These are phyloP conservation scores for Abortiporus biennis DNA, from an alignment of 1,284 basidiomycete genomes.

Conservation along the genomic window DNA sequence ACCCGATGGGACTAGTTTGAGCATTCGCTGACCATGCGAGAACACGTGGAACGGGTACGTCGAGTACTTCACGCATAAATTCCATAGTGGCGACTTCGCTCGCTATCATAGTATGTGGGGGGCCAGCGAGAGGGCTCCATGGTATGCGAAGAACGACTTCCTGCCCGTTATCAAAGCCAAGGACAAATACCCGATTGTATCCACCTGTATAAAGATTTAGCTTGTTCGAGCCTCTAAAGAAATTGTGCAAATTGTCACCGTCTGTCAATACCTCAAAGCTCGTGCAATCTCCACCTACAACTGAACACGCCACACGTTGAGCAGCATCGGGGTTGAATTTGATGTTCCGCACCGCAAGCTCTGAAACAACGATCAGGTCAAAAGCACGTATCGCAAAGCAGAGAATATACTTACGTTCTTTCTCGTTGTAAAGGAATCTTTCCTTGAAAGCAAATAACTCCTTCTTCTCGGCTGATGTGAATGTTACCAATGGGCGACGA, in stretches of 20 bases:
- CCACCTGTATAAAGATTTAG: background rate
- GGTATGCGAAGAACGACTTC: background rate
- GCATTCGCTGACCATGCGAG: constrained; percentile 23
- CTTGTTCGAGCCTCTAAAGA: background rate
- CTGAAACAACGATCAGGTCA: background rate
- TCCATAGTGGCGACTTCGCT: constrained; percentile 37
- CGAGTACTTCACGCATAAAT: constrained; percentile 22
- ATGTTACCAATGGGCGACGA: no score
- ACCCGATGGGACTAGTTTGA: constrained; percentile 23
- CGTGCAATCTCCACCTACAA: background rate
- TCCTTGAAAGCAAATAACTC: no score
- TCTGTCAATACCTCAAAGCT: background rate
- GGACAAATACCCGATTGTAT: background rate
- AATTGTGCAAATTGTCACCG: background rate
- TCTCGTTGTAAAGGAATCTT: constrained; percentile 2
- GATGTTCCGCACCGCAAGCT: background rate
- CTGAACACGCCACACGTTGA: background rate
- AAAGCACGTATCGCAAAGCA: background rate
- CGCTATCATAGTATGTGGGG: constrained; percentile 17
- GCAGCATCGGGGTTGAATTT: background rate
- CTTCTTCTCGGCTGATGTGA: no score
- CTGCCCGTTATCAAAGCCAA: background rate
- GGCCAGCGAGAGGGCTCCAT: background rate
- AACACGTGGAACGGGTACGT: constrained; percentile 28
- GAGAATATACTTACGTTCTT: background rate